Conservation (phyloP, 2,329 filamentous ascomycete species). For the Thielaviopsis ethacetica region DNA sequence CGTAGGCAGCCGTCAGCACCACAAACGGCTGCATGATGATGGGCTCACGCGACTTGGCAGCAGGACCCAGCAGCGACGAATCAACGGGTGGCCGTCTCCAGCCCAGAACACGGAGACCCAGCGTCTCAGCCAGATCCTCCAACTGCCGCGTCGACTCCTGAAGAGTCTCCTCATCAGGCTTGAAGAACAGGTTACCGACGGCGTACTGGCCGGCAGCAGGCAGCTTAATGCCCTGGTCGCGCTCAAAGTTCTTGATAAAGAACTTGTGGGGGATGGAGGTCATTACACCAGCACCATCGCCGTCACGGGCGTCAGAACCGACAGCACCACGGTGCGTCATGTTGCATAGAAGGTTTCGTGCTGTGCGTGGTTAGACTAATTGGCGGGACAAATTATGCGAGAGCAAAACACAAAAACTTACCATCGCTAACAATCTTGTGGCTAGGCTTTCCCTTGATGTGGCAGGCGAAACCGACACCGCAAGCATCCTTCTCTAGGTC, state of each 20-base stretch:
- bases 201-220: slow-evolving; percentile 87
- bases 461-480: slow-evolving; percentile 96
- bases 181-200: slow-evolving; percentile 96
- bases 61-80: slow-evolving; percentile 81
- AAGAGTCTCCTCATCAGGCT: slow-evolving; percentile 79
- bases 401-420: slow-evolving; percentile 27
- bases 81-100: slow-evolving; percentile 94
- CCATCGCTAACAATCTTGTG: slow-evolving; percentile 99
- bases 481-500: slow-evolving; percentile 97
- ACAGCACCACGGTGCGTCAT: slow-evolving; percentile 99
- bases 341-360: slow-evolving; percentile 90
- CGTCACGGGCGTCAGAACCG: slow-evolving; percentile 92
- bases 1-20: slow-evolving; percentile 72
- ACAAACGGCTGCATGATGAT: slow-evolving; percentile 93
- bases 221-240: slow-evolving; percentile 73
- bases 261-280: slow-evolving; percentile 97
- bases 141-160: slow-evolving; percentile 84
- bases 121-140: slow-evolving; percentile 77
- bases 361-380: slow-evolving; percentile 28
- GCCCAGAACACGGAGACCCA: slow-evolving; percentile 80
- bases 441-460: slow-evolving; percentile 93
- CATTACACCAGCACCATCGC: slow-evolving; percentile 98
- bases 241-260: slow-evolving; percentile 96
- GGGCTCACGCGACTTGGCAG: slow-evolving; percentile 84
- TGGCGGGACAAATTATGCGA: neutral